Conservation (phyloP, 495 filamentous ascomycete species). For the Penicillium longicatenatum region DNA sequence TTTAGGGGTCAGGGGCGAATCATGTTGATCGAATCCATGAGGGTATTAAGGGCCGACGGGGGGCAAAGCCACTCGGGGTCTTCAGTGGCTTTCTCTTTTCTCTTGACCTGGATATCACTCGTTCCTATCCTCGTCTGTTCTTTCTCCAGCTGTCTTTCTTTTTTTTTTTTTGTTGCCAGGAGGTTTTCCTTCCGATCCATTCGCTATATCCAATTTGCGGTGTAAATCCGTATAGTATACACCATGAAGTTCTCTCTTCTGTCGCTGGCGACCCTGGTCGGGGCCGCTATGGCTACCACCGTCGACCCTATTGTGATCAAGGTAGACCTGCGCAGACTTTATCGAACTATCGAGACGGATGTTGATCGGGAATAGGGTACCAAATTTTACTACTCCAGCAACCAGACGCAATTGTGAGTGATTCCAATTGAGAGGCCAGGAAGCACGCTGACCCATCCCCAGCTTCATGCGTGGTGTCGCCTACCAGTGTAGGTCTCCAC, state of each 20-base stretch:
- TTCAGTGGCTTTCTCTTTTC: background rate
- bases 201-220: slow-evolving; percentile 19
- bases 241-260: slow-evolving; percentile 47
- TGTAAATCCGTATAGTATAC: slow-evolving; percentile 9
- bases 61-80: slow-evolving; percentile 18
- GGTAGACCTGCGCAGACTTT: slow-evolving; percentile 28
- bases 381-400: slow-evolving; percentile 79
- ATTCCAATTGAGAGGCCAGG: background rate
- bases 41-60: slow-evolving; percentile 25
- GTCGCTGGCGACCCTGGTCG: slow-evolving; percentile 50
- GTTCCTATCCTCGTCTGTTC: slow-evolving; percentile 10
- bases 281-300: slow-evolving; percentile 52
- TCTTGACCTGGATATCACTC: slow-evolving; percentile 17
- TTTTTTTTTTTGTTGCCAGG: background rate
- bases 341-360: background rate
- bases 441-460: slow-evolving; percentile 12
- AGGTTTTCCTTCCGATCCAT: slow-evolving; percentile 17
- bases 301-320: slow-evolving; percentile 73
- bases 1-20: slow-evolving; percentile 26
- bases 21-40: slow-evolving; percentile 10
- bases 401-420: slow-evolving; percentile 76
- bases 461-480: slow-evolving; percentile 85
- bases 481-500: slow-evolving; percentile 64
- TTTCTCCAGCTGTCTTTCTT: background rate
- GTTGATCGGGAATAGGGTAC: slow-evolving; percentile 50